Conservation (phyloP, 2,329 filamentous ascomycete species). For the Paracamarosporium sp. region DNA sequence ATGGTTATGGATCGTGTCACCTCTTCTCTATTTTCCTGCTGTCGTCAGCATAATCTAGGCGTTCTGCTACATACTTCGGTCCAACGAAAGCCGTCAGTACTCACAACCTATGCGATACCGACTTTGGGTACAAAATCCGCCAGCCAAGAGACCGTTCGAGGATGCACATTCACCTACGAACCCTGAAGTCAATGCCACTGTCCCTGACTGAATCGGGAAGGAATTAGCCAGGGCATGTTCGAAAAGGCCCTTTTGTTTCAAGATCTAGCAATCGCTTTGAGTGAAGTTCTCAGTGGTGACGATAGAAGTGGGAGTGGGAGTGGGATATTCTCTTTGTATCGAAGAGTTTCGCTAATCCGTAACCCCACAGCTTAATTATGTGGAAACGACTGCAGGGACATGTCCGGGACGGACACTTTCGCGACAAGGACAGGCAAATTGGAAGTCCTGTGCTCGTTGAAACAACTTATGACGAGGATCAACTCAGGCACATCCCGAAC, state of each 20-base stretch:
- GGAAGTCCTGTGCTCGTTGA: slow-evolving; percentile 54
- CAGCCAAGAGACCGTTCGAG: slow-evolving; percentile 10
- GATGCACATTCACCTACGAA: slow-evolving; percentile 1
- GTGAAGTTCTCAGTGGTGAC: background rate
- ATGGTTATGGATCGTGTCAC: background rate
- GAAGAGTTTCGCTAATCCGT: slow-evolving; percentile 27
- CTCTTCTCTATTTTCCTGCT: background rate
- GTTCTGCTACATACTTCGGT: slow-evolving; percentile 19
- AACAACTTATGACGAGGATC: slow-evolving; percentile 54
- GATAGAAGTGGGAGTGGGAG: background rate
- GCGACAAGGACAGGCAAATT: slow-evolving; percentile 53
- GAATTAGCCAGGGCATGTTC: too few relatives aligned
- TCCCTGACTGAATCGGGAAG: background rate
- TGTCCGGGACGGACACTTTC: slow-evolving; percentile 46
- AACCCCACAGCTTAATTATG: slow-evolving; percentile 51
- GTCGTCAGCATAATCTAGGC: slow-evolving; percentile 6
- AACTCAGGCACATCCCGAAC: slow-evolving; percentile 46
- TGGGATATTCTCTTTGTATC: background rate
- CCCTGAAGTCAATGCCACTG: background rate
- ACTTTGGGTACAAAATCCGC: slow-evolving; percentile 8
- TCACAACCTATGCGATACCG: slow-evolving; percentile 9
- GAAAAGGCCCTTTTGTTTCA: too few relatives aligned
- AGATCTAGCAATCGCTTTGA: too few relatives aligned
- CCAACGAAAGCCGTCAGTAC: slow-evolving; percentile 9
- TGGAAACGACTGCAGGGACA: slow-evolving; percentile 61